These are phyloP conservation scores for Polychytrium aggregatum DNA, from an alignment of 192 early-diverging fungal genomes.

Conservation along the genomic window DNA sequence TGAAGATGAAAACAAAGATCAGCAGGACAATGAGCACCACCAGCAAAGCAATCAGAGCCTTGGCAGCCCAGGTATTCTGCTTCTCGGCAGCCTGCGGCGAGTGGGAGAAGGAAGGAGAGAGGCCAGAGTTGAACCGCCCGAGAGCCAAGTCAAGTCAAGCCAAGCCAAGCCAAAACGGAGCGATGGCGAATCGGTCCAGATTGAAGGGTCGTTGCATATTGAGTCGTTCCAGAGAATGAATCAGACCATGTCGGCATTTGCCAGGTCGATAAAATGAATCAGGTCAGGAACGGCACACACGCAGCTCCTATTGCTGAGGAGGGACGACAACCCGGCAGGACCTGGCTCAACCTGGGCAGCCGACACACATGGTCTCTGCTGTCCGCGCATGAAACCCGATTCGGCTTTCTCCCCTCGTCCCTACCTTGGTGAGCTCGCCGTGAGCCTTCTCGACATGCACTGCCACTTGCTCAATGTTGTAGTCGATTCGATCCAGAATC, in stretches of 20 bases:
- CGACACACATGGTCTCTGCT: neutral
- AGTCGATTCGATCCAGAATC: conserved; percentile 93
- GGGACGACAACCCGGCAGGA: neutral
- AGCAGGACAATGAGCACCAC: conserved; percentile 64
- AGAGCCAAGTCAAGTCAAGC: neutral
- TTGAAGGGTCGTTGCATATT: neutral
- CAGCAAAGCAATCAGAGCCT: conserved; percentile 75
- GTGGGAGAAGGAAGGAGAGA: neutral
- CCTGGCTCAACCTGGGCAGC: neutral
- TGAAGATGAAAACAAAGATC: conserved; percentile 58
- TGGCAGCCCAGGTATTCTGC: conserved; percentile 69
- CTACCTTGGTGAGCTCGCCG: conserved; percentile 67
- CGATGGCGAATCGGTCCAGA: neutral
- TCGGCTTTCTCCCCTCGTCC: too few relatives aligned
- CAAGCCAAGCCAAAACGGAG: neutral
- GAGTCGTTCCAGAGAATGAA: neutral
- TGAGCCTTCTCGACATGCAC: conserved; percentile 74
- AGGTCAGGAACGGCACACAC: neutral
- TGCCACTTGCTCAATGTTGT: conserved; percentile 80
- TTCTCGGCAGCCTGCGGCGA: conserved; percentile 69
- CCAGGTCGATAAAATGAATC: neutral
- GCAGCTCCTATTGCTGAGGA: neutral
- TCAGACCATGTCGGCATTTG: neutral
- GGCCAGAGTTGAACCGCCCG: neutral
- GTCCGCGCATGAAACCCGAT: too few relatives aligned